Conservation (phyloP, 2,329 filamentous ascomycete genomes). For the Aspergillus tanneri region DNA sequence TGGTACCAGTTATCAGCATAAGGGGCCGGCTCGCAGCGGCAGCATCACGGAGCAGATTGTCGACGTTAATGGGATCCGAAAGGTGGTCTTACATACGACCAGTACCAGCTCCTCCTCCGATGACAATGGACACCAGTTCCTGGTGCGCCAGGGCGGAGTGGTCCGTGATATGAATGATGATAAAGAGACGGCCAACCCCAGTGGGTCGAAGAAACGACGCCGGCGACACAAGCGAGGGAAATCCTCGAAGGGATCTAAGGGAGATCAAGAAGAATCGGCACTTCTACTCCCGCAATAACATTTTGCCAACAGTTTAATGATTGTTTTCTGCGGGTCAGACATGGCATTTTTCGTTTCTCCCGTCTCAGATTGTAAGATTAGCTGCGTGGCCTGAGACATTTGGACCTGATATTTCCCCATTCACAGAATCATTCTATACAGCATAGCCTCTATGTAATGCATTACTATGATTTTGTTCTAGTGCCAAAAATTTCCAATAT, state of each 20-base stretch:
- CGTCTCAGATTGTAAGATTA: background rate
- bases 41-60: slow-evolving; percentile 78
- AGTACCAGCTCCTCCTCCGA: slow-evolving; percentile 53
- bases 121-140: slow-evolving; percentile 19
- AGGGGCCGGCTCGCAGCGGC: slow-evolving; percentile 63
- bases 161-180: slow-evolving; percentile 14
- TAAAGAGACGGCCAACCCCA: slow-evolving; percentile 4
- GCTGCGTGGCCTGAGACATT: background rate
- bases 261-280: slow-evolving; percentile 12
- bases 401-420: background rate
- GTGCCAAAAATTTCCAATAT: no score
- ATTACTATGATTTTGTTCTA: background rate
- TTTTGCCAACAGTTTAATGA: background rate
- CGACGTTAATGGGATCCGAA: slow-evolving; percentile 70
- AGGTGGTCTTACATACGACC: slow-evolving; percentile 71
- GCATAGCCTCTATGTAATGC: slow-evolving; percentile 1
- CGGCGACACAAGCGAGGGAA: slow-evolving; percentile 24
- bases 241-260: slow-evolving; percentile 8
- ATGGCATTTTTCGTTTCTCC: background rate
- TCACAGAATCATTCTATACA: background rate
- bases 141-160: slow-evolving; percentile 14
- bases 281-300: slow-evolving; percentile 16
- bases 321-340: slow-evolving; percentile 23
- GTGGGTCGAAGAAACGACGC: slow-evolving; percentile 26
- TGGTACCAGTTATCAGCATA: slow-evolving; percentile 36